phyloP scores from a whole-genome alignment of 768 basidiomycete genomes.

The Kwoniella heveanensis region DNA sequence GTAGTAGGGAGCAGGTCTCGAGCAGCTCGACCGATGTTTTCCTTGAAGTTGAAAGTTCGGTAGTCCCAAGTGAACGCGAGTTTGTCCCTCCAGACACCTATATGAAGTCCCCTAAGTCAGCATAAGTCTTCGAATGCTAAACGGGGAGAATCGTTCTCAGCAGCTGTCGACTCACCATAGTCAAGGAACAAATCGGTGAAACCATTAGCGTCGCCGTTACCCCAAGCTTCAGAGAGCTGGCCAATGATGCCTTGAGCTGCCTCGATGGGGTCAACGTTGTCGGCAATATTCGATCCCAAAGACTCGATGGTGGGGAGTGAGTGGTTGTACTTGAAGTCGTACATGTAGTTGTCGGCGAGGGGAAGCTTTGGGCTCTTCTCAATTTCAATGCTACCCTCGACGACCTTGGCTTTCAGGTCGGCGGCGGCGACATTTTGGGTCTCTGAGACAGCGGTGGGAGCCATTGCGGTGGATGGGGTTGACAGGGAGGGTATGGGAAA shows the following conservation, averaged over 20 bases:
- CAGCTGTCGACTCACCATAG: constrained; percentile 16
- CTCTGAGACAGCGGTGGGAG: not conserved
- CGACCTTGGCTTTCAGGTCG: constrained; percentile 13
- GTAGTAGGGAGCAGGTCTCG: constrained; percentile 58
- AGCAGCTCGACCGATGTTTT: constrained; percentile 53
- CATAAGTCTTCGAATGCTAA: not conserved
- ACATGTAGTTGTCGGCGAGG: constrained; percentile 23
- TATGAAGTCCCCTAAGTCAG: too few relatives aligned
- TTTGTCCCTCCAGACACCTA: constrained; percentile 63
- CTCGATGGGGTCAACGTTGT: constrained; percentile 4
- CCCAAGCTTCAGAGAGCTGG: constrained; percentile 8
- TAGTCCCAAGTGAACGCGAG: constrained; percentile 69
- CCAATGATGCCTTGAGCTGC: constrained; percentile 7
- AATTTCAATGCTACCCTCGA: constrained; percentile 9
- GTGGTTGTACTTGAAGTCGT: constrained; percentile 30
- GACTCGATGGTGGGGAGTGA: constrained; percentile 20
- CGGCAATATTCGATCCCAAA: constrained; percentile 9
- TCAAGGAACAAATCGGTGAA: constrained; percentile 33
- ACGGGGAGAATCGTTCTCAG: not conserved
- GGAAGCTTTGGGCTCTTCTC: not conserved
- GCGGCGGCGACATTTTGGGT: not conserved
- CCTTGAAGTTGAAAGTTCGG: constrained; percentile 62
- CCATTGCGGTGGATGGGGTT: not conserved
- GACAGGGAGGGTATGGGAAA: too few relatives aligned
- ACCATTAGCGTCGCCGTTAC: constrained; percentile 10